These are phyloP conservation scores for Panicum virgatum DNA, from an alignment of 202 grass and related monocot genomes.

Conservation along the genomic window DNA sequence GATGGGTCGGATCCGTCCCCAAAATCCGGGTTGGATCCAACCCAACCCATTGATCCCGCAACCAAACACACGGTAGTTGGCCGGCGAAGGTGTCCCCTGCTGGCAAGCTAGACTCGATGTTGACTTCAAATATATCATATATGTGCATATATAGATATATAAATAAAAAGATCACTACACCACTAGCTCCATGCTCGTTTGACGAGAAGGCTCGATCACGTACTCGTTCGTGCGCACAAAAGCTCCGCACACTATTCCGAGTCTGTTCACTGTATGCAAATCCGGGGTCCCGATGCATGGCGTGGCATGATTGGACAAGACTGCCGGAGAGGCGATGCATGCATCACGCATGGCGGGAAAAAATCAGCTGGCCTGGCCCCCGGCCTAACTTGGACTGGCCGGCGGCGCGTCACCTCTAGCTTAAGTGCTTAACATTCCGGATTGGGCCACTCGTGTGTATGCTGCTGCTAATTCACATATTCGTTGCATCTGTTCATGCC, in stretches of 20 bases:
- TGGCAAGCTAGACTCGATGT: constrained; percentile 14
- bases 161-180: background rate
- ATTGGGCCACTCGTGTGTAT: background rate
- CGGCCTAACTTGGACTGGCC: constrained; percentile 3
- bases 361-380: background rate
- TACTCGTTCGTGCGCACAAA: background rate
- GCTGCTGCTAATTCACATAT: background rate
- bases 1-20: too few species aligned
- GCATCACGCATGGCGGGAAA: constrained; percentile 3
- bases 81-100: background rate
- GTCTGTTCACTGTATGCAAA: background rate
- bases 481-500: constrained; percentile 1
- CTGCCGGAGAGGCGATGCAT: background rate
- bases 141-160: too few species aligned
- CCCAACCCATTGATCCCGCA: too few species aligned
- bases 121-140: constrained; percentile 9
- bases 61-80: too few species aligned
- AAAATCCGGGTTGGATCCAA: too few species aligned
- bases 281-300: background rate
- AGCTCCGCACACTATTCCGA: background rate
- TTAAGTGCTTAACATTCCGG: background rate
- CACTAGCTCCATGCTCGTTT: background rate
- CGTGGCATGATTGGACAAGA: background rate
- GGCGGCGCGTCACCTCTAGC: background rate
- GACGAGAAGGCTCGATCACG: background rate